phyloP scores from a whole-genome alignment of 2,329 filamentous ascomycete genomes.

The Chlorencoelia australis region DNA sequence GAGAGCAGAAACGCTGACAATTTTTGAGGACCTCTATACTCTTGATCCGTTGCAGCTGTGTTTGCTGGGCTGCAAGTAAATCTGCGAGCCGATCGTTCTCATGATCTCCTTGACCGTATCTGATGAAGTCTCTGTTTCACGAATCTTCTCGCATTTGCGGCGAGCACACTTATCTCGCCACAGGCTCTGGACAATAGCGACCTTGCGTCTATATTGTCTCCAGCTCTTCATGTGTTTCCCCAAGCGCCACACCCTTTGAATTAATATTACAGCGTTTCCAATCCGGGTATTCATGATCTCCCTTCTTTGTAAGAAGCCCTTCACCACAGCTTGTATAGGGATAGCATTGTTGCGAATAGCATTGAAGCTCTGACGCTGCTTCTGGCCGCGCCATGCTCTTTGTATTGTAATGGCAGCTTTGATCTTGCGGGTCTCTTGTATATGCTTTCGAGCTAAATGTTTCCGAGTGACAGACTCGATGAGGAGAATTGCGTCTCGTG shows the following conservation, averaged over 20 bases:
- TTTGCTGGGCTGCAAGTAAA: too few relatives aligned
- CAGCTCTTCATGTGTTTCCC: constrained; percentile 69
- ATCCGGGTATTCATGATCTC: constrained; percentile 89
- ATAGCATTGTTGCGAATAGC: constrained; percentile 75
- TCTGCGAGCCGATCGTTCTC: too few relatives aligned
- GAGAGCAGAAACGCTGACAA: too few relatives aligned
- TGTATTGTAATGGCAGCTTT: constrained; percentile 92
- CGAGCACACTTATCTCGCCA: constrained; percentile 82
- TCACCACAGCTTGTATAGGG: constrained; percentile 78
- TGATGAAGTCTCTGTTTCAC: too few relatives aligned
- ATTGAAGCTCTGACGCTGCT: constrained; percentile 73
- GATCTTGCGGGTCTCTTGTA: constrained; percentile 70
- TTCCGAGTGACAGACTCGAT: constrained; percentile 74
- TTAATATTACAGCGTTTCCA: constrained; percentile 81
- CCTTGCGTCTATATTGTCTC: constrained; percentile 82
- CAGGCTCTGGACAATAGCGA: constrained; percentile 80
- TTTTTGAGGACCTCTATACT: too few relatives aligned
- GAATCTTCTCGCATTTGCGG: constrained; percentile 75
- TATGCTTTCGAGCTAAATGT: constrained; percentile 64
- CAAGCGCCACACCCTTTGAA: constrained; percentile 83
- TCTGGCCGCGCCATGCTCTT: constrained; percentile 86
- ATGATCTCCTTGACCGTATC: too few relatives aligned
- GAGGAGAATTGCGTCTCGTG: constrained; percentile 67
- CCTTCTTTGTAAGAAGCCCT: constrained; percentile 84
- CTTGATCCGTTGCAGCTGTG: too few relatives aligned